Percentiles rank a stretch among this genome's conserved stretches.
These are phyloP conservation scores for Penicillium brasilianum DNA, from an alignment of 2,329 filamentous ascomycete species.

Conservation along the genomic window DNA sequence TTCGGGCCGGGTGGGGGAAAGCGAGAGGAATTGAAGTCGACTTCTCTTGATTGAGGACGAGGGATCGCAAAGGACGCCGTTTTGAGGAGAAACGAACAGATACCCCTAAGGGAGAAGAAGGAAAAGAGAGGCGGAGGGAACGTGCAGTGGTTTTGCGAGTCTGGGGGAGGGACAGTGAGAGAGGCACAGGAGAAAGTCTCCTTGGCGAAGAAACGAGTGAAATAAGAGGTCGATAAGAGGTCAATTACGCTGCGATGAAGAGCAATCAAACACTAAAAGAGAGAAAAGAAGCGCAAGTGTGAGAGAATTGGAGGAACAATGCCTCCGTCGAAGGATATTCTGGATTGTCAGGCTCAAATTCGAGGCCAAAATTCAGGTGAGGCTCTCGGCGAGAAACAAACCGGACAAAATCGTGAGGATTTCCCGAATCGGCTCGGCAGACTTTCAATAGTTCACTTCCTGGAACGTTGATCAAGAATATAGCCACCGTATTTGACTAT, in stretches of 20 bases:
- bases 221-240: not conserved
- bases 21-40: slow-evolving; percentile 18
- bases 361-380: not conserved
- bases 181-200: slow-evolving; percentile 5
- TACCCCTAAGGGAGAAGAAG: not conserved
- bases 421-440: not conserved
- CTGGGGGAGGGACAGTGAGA: slow-evolving; percentile 6
- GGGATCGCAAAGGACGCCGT: slow-evolving; percentile 30
- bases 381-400: not conserved
- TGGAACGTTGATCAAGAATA: too few species aligned
- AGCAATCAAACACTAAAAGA: not conserved
- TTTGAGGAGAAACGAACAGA: slow-evolving; percentile 23
- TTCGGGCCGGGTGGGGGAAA: slow-evolving; percentile 10
- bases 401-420: not conserved
- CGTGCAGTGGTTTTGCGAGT: not conserved
- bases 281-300: not conserved
- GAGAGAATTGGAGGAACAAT: not conserved
- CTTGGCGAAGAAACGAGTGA: slow-evolving; percentile 3
- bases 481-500: not conserved
- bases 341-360: slow-evolving; percentile 2
- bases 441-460: not conserved
- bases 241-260: not conserved
- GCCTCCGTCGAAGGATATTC: not conserved
- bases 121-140: slow-evolving; percentile 6
- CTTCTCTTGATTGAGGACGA: slow-evolving; percentile 24